Evolutionary conservation across 2,329 filamentous ascomycete species (phyloP).

Genomic region (Talaromyces pinophilus): DNA sequence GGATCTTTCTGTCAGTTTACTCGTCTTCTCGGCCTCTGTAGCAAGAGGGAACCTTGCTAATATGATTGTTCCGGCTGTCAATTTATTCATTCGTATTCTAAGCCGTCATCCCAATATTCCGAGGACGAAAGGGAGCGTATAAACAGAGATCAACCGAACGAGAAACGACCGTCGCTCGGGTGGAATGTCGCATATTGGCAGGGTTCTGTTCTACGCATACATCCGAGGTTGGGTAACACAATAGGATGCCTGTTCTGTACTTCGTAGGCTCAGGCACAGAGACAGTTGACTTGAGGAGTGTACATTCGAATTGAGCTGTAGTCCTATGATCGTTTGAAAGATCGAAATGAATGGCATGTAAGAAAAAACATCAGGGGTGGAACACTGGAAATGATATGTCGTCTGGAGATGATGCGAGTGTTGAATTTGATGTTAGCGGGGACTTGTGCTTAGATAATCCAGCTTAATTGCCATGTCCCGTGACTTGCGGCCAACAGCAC

Average conservation of each 20-base stretch:
- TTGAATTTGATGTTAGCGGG: not conserved
- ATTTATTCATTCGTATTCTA: not conserved
- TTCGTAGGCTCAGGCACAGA: not conserved
- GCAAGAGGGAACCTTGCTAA: not conserved
- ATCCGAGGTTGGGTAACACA: slow-evolving; percentile 4
- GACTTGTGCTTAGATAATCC: slow-evolving; percentile 5
- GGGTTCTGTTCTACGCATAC: not conserved
- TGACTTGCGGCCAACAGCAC: slow-evolving; percentile 1
- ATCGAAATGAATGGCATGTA: not conserved
- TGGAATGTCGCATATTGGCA: slow-evolving; percentile 2
- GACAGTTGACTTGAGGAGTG: not conserved
- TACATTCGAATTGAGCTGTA: not conserved
- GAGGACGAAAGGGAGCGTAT: not conserved
- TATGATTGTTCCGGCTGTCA: not conserved
- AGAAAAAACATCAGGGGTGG: not conserved
- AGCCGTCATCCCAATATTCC: not conserved
- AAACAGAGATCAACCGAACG: not conserved
- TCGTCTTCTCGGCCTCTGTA: not conserved
- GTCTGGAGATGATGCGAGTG: not conserved
- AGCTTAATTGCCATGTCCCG: slow-evolving; percentile 11
- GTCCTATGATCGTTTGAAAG: not conserved
- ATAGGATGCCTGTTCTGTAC: not conserved
- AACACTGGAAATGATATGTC: not conserved
- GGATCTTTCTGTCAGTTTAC: not conserved
- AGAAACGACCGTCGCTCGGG: not conserved